Percentiles rank a stretch among this genome's conserved stretches.
phyloP scores from a whole-genome alignment of 306 rosid genomes.

The Morella rubra region DNA sequence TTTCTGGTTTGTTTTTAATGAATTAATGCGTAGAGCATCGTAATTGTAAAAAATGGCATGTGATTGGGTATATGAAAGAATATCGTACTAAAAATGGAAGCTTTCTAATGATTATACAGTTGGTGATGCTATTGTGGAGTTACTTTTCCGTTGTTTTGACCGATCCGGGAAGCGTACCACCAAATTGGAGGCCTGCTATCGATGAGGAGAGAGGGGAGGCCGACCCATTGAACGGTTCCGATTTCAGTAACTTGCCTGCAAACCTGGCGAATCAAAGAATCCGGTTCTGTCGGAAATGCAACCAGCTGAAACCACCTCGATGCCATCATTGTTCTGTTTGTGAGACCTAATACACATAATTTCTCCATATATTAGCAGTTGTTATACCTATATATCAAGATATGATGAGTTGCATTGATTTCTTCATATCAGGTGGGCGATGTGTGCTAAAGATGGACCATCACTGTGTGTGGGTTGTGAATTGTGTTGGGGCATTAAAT shows the following conservation, averaged over 20 bases:
- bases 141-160: slow-evolving; percentile 91
- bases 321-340: slow-evolving; percentile 99
- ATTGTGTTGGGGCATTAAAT: slow-evolving; percentile 95
- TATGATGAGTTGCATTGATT: slow-evolving; percentile 13
- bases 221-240: slow-evolving; percentile 72
- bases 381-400: neutral
- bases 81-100: slow-evolving; percentile 19
- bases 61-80: slow-evolving; percentile 14
- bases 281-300: slow-evolving; percentile 88
- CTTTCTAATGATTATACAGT: slow-evolving; percentile 50
- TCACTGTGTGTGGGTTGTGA: slow-evolving; percentile 99
- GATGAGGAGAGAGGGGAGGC: slow-evolving; percentile 96
- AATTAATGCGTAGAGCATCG: neutral
- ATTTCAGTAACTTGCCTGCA: slow-evolving; percentile 43
- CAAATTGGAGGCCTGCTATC: slow-evolving; percentile 81
- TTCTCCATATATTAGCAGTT: slow-evolving; percentile 1
- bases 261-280: slow-evolving; percentile 57
- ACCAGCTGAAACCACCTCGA: slow-evolving; percentile 83
- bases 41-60: neutral
- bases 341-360: slow-evolving; percentile 41
- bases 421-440: slow-evolving; percentile 76
- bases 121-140: slow-evolving; percentile 96
- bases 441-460: slow-evolving; percentile 99
- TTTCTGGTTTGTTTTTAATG: neutral
- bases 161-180: slow-evolving; percentile 92